These are phyloP conservation scores for Xylaria sp. DNA, from an alignment of 2,329 filamentous ascomycete species.

Conservation along the genomic window DNA sequence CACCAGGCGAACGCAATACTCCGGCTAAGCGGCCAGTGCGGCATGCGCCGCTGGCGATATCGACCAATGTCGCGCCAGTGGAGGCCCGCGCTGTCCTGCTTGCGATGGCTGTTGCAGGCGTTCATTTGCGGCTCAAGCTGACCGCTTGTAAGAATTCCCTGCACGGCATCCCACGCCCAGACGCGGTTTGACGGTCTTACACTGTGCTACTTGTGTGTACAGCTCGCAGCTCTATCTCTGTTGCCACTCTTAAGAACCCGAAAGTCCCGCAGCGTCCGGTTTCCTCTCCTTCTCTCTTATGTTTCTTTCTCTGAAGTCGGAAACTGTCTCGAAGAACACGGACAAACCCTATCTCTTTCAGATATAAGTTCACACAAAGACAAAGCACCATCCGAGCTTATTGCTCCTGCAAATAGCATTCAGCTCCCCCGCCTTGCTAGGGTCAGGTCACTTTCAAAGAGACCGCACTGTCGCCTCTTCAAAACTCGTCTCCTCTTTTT, in stretches of 20 bases:
- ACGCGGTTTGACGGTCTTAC: conserved; percentile 24
- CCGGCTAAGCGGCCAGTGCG: conserved; percentile 40
- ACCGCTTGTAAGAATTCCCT: conserved; percentile 33
- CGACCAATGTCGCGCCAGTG: conserved; percentile 29
- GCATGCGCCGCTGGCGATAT: conserved; percentile 33
- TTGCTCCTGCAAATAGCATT: conserved; percentile 42
- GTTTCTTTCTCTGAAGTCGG: conserved; percentile 36
- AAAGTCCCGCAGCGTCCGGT: conserved; percentile 37
- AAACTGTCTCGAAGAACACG: conserved; percentile 30
- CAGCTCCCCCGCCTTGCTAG: conserved; percentile 39
- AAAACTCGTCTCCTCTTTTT: conserved; percentile 1
- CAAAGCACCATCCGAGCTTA: conserved; percentile 36
- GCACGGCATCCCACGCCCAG: conserved; percentile 38
- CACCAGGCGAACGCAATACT: conserved; percentile 39
- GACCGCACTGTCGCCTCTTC: conserved; percentile 21
- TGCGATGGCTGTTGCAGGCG: conserved; percentile 17
- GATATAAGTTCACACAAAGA: conserved; percentile 35
- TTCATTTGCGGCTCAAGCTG: conserved; percentile 37
- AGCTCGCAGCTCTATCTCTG: conserved; percentile 17
- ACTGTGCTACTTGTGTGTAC: conserved; percentile 37
- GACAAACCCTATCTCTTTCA: conserved; percentile 19
- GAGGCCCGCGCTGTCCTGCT: conserved; percentile 12
- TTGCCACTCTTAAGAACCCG: conserved; percentile 37
- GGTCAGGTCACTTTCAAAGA: conserved; percentile 37
- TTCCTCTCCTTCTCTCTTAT: conserved; percentile 40